Conservation (phyloP, 2,329 filamentous ascomycete species). For the Thermoascus crustaceus region DNA sequence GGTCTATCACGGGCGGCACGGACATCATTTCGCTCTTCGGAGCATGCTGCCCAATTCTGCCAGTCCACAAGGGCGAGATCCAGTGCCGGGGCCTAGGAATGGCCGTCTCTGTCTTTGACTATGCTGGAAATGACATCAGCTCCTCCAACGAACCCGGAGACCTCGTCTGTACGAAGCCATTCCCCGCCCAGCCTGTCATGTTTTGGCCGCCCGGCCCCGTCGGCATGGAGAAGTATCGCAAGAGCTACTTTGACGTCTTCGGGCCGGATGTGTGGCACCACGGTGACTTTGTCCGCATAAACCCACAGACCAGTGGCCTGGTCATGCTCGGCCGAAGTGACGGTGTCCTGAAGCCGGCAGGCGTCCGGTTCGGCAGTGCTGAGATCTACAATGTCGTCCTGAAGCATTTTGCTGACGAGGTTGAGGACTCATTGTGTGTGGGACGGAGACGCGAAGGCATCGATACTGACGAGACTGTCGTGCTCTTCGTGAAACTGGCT, state of each 20-base stretch:
- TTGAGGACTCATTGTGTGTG: constrained; percentile 83
- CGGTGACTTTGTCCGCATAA: constrained; percentile 76
- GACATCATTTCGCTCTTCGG: constrained; percentile 96
- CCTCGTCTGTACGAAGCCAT: constrained; percentile 75
- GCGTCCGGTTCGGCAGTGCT: constrained; percentile 83
- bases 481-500: constrained; percentile 76
- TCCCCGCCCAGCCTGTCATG: constrained; percentile 81
- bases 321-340: constrained; percentile 90
- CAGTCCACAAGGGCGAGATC: constrained; percentile 65
- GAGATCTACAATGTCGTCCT: constrained; percentile 96
- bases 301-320: constrained; percentile 64
- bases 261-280: constrained; percentile 70
- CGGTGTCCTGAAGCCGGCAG: constrained; percentile 84
- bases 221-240: constrained; percentile 67
- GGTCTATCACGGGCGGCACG: constrained; percentile 89
- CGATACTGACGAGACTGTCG: constrained; percentile 77
- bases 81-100: constrained; percentile 72
- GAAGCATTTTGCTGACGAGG: constrained; percentile 66
- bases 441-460: constrained; percentile 60
- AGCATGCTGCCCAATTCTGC: constrained; percentile 67
- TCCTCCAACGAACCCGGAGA: constrained; percentile 67
- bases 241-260: constrained; percentile 85
- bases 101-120: constrained; percentile 56
- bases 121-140: constrained; percentile 51
- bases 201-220: constrained; percentile 65